Conservation (phyloP, 768 basidiomycete genomes). For the Lepiota brunneoincarnata region DNA sequence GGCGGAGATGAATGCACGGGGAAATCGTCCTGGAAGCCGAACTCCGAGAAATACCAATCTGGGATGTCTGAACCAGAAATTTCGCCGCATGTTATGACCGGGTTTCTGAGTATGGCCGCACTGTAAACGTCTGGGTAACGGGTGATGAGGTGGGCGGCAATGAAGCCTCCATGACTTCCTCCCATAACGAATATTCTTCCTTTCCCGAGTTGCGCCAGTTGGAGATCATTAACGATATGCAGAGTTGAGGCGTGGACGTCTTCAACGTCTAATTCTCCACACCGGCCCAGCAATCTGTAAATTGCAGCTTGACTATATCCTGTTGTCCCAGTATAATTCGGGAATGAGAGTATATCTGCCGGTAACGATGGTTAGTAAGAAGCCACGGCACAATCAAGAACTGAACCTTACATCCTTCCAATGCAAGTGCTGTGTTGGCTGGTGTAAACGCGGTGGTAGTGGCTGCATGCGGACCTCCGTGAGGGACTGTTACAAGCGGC, state of each 20-base stretch:
- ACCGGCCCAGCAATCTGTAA: conserved; percentile 50
- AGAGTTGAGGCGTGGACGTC: conserved; percentile 57
- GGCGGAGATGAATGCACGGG: conserved; percentile 32
- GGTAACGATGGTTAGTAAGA: not conserved
- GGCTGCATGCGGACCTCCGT: conserved; percentile 63
- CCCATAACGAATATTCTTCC: conserved; percentile 58
- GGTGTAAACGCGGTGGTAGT: conserved; percentile 48
- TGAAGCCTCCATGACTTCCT: conserved; percentile 72
- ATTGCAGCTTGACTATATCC: conserved; percentile 68
- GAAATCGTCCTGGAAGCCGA: conserved; percentile 34
- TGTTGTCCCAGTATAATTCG: conserved; percentile 67
- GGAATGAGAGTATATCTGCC: conserved; percentile 55
- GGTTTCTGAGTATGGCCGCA: conserved; percentile 65
- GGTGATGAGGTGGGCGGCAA: conserved; percentile 58
- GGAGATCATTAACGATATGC: conserved; percentile 43
- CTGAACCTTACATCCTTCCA: conserved; percentile 57
- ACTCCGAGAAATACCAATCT: conserved; percentile 61
- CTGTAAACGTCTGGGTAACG: conserved; percentile 59
- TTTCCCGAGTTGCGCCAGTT: conserved; percentile 43
- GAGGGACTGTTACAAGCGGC: conserved; percentile 48
- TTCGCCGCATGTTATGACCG: conserved; percentile 63
- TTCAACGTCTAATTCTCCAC: conserved; percentile 63
- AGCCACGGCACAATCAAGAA: not conserved
- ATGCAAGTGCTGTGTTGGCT: conserved; percentile 38
- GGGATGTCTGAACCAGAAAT: conserved; percentile 60